Evolutionary conservation across 78 protist species (phyloP).

Genomic region (Goniomonas avonlea): DNA sequence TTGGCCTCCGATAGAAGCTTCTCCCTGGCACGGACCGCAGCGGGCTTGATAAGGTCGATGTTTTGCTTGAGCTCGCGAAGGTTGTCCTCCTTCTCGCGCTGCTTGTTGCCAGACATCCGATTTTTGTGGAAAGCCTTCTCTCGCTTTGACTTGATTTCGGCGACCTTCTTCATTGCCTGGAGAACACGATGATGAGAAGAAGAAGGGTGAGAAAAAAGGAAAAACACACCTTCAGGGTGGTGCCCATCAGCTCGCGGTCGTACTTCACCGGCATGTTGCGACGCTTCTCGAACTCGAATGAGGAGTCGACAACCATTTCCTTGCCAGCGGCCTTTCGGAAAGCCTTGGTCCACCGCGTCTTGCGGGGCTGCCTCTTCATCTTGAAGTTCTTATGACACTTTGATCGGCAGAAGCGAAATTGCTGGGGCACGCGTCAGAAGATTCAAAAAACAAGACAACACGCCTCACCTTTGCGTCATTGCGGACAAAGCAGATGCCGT

Average conservation of each 20-base stretch:
- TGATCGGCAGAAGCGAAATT: conserved; percentile 87
- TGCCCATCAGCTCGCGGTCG: conserved; percentile 75
- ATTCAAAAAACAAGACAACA: too few species aligned
- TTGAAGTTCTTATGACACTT: conserved; percentile 91
- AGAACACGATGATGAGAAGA: too few species aligned
- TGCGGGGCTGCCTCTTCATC: conserved; percentile 93
- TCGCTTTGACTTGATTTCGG: conserved; percentile 54
- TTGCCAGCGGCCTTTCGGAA: conserved; percentile 84
- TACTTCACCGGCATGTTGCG: conserved; percentile 88
- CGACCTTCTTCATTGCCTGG: conserved; percentile 71
- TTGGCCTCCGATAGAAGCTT: not conserved
- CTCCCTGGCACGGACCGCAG: not conserved
- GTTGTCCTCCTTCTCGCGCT: conserved; percentile 17
- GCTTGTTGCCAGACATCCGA: conserved; percentile 25
- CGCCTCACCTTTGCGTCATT: conserved; percentile 90
- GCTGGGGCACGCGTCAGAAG: too few species aligned
- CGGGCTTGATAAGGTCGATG: conserved; percentile 6
- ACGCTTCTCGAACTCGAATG: conserved; percentile 88
- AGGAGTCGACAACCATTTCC: conserved; percentile 83
- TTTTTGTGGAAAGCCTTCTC: conserved; percentile 57
- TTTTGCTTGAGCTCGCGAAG: conserved; percentile 6
- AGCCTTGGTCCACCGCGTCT: conserved; percentile 98
- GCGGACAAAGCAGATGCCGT: conserved; percentile 90
- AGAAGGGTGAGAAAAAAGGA: too few species aligned
- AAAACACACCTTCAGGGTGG: too few species aligned